These are phyloP conservation scores for Hanseniaspora vineae DNA, from an alignment of 805 yeast species.

Conservation along the genomic window DNA sequence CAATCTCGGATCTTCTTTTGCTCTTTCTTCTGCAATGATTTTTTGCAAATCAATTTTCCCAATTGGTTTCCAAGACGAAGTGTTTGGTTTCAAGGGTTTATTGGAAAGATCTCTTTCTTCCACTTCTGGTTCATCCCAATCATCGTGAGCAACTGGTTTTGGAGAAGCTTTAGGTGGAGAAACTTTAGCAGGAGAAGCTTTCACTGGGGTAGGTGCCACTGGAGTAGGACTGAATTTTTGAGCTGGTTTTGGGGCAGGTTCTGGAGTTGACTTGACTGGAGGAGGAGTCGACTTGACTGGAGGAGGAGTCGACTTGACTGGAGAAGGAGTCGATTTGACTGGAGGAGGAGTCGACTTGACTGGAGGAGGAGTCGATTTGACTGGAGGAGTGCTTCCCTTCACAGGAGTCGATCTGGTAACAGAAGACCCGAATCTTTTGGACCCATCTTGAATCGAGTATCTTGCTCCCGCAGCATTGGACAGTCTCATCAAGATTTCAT, in stretches of 20 bases:
- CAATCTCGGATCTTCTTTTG: conserved; percentile 31
- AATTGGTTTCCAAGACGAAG: conserved; percentile 43
- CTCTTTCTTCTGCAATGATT: conserved; percentile 30
- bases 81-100: conserved; percentile 30
- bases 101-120: conserved; percentile 36
- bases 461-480: conserved; percentile 94
- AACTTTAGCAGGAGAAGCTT: conserved; percentile 24
- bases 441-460: conserved; percentile 49
- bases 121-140: conserved; percentile 34
- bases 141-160: conserved; percentile 23
- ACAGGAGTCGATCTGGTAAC: conserved; percentile 2
- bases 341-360: conserved; percentile 8
- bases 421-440: not conserved
- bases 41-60: conserved; percentile 43
- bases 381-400: too few relatives aligned
- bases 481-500: conserved; percentile 60
- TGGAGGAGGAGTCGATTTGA: conserved; percentile 7
- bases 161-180: conserved; percentile 10
- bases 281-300: conserved; percentile 18
- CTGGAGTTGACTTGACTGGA: conserved; percentile 21
- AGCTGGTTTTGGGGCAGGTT: conserved; percentile 8
- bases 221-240: not conserved
- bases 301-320: conserved; percentile 18
- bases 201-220: conserved; percentile 11
- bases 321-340: conserved; percentile 19